Evolutionary conservation across 306 rosid species (phyloP).

Genomic region (Carpinus viminea): DNA sequence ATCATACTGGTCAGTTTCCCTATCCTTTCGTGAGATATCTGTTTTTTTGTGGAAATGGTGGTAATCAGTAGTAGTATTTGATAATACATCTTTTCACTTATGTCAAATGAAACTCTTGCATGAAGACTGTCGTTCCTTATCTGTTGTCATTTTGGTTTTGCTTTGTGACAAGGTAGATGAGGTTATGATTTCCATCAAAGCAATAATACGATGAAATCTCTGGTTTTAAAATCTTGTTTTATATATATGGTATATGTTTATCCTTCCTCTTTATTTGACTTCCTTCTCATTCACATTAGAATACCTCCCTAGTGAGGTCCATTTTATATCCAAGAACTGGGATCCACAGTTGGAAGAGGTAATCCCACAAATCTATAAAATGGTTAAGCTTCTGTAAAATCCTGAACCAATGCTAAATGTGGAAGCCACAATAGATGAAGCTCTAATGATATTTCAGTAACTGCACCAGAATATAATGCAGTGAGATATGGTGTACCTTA

Average conservation of each 20-base stretch:
- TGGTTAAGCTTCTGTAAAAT: background rate
- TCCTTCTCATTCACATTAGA: background rate
- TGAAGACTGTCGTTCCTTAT: background rate
- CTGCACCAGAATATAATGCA: background rate
- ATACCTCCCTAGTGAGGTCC: background rate
- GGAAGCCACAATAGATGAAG: background rate
- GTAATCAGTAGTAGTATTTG: background rate
- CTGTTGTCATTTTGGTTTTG: background rate
- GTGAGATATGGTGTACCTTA: background rate
- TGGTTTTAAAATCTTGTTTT: background rate
- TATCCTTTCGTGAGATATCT: background rate
- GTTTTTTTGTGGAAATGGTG: background rate
- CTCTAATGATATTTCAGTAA: background rate
- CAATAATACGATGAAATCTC: background rate
- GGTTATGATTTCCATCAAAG: background rate
- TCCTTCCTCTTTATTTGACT: background rate
- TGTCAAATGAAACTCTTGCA: slow-evolving; percentile 1
- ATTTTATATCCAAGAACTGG: background rate
- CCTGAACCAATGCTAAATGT: background rate
- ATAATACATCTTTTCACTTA: background rate
- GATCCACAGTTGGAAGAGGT: background rate
- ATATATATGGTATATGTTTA: background rate
- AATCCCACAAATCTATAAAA: background rate
- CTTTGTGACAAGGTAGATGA: background rate
- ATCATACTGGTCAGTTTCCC: slow-evolving; percentile 65